Evolutionary conservation across 2,329 filamentous ascomycete genomes (phyloP), one percentile per base, ranked within the genome.

Genomic region (Helotiales sp.): DNA sequence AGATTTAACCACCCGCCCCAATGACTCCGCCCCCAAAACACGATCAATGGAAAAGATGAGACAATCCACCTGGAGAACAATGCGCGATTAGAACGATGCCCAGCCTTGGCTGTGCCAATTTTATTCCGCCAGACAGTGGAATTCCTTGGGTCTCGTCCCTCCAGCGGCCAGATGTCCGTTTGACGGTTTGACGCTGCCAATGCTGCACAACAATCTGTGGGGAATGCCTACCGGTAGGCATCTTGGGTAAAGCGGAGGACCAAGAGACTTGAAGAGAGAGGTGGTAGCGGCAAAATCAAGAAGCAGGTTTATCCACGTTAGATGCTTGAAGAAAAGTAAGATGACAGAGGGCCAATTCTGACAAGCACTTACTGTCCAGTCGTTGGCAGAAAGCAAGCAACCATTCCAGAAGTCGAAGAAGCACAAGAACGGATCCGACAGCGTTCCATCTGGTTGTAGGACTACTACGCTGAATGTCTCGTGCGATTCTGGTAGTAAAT

Each of bases 81-180:
- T 57, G 52, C 30, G 32, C 30, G 15, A 37, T 57, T 52, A 52
- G 47, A 47, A 52, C 60, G 32, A 34, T 57, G 63, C 63, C 63
- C 40, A 64, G 63, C 58, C 66, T 65, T 68, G 62, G 57, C 62
- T 40, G 13, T 43, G 8, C 60, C 45, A 22, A 43, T 43, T 30
- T 40, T 34, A 55, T 45, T 63, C 65, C 65, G 60, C 61, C 26
- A 22, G 13, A 63, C 34, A 15, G 24, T n/a, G 40, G 40, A 43
- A 43, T 43, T 43, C 8, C 40, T 43, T 43, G 40, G 20, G 15
- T 43, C 40, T 43, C 40, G 40, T 43, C 40, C 40, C 40, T 43
- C 40, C 40, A 43, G 17, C 40, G 40, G 8, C 11, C 10, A 13
- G 34, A 62, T 60, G 47, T 57, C 49, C 26, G 30, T 50, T 50